Evolutionary conservation across 352 stramenopile genomes (phyloP), one percentile per base, ranked within the genome.

Genomic region (Phytophthora litchii): DNA sequence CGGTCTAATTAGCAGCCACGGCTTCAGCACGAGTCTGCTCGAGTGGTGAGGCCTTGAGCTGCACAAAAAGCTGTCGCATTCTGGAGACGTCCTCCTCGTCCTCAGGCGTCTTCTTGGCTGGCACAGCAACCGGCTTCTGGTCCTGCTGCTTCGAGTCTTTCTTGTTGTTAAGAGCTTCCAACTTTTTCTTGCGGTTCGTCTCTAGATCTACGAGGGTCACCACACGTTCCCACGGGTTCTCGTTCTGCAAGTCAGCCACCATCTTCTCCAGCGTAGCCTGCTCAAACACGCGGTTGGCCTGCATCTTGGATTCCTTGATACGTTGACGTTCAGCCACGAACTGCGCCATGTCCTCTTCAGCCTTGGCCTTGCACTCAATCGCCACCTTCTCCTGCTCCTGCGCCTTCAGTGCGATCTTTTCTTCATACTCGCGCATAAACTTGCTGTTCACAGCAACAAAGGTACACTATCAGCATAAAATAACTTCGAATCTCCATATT

Each of bases 231-330:
- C 91, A 98, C 47, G 81, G 89, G 77, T 98, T 98, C 54, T 97
- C 91, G 74, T 91, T 97, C 68, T 97, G 86, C 44, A 98, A 71
- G 63, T 98, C 92, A 8, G 89, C 91, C 55, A 94, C 92, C 68
- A 98, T 95, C 54, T 95, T 96, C 75, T 98, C 94, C 44, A 98
- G 72, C 37, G 96, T 97, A 12, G 91, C 88, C 72, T 98, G 92
- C 59, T 98, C 94, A 50, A 96, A 89, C 54, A 91, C 84, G 56
- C 94, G 88, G 70, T 98, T 98, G 35, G 92, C 83, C 60, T 88
- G 76, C 83, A 97, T 92, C 72, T 96, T 96, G 12, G 80, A 74
- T 68, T 98, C 91, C 55, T 95, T 92, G 36, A 93, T 88, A 40
- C 79, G 79, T 47, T 91, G 80, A 23, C 89, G 80, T 54, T 97